A percentile compares a stretch with the other conserved stretches of the same genome.
These are phyloP conservation scores for Cercospora sesami DNA, from an alignment of 2,329 filamentous ascomycete species.

Conservation along the genomic window DNA sequence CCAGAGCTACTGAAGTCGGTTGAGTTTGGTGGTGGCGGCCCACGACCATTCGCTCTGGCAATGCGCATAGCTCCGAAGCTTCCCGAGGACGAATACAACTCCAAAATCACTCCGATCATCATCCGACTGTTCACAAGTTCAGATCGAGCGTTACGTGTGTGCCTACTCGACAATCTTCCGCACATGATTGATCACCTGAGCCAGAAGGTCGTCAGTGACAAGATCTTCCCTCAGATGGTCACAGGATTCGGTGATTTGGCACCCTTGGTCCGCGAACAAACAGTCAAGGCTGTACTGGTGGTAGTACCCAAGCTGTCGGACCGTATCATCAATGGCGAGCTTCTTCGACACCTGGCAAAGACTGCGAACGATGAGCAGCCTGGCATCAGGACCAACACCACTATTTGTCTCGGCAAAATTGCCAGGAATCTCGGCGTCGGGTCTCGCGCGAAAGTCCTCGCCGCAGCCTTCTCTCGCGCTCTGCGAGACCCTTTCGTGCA, in stretches of 20 bases:
- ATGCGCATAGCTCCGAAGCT: conserved; percentile 90
- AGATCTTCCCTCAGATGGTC: conserved; percentile 95
- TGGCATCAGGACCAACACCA: conserved; percentile 95
- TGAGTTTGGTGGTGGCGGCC: conserved; percentile 95
- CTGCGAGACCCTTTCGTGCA: conserved; percentile 93
- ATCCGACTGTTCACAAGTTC: conserved; percentile 86
- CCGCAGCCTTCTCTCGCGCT: conserved; percentile 86
- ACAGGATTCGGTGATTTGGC: conserved; percentile 91
- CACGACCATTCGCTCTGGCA: conserved; percentile 83
- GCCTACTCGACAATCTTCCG: conserved; percentile 82
- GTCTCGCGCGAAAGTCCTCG: conserved; percentile 83
- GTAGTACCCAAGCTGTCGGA: conserved; percentile 89
- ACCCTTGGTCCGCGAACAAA: conserved; percentile 91
- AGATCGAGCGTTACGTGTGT: conserved; percentile 88
- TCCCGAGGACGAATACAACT: conserved; percentile 83
- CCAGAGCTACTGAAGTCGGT: conserved; percentile 96
- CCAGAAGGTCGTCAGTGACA: conserved; percentile 89
- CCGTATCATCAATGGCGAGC: conserved; percentile 86
- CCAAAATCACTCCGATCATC: conserved; percentile 79
- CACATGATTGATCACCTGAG: conserved; percentile 87
- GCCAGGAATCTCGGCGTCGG: conserved; percentile 77
- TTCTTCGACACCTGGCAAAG: conserved; percentile 86
- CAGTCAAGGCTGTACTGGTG: conserved; percentile 86
- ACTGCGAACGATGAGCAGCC: conserved; percentile 97
- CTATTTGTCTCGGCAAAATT: conserved; percentile 95